Base-by-base conservation (phyloP, 805 yeast genomes). In the Barnettozyma sp. region DNA sequence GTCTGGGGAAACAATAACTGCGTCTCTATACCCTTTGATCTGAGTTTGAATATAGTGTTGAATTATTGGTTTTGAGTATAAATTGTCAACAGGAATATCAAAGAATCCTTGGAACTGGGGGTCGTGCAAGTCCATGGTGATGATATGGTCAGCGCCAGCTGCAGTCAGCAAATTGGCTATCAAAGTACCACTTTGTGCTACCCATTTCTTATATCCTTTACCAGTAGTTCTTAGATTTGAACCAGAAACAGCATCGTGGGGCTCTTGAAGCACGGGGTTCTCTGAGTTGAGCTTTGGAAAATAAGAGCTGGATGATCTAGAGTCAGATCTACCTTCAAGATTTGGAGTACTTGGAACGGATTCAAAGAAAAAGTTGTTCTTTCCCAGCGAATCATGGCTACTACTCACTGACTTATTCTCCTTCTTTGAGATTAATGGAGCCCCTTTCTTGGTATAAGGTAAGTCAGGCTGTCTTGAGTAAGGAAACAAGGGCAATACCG, bases 51-150 rank as follows among this genome's bases (percentile, higher is more conserved):
- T 87, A 60, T 87, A 92, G 46, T 84, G 82, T 56, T 84, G 88
- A 38, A 90, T 65, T 39, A 92, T 66, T 2, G 97, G 97, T 55
- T 82, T 81, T 32, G 92, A 84, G 57, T 85, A 86, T 45, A 92
- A 59, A 56, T 92, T 92, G 58, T 92, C 99, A 28, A 92, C 97
- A 2, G 97, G 96, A 29, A 92, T 82, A 51, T 88, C 92, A 55
- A 92, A 92, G 54, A 86, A 92, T 5, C 99, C 99, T 59, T 94
- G 97, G 60, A 86, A 92, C 60, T 92, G 98, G 2, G 97, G 87
- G 54, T 92, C 98, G 57, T 92, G 99, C 39, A 92, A 67, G 55
- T 92, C 99, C 97, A 92, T 88, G 3, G 99, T 92, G 45, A 92
- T 87, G 38, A 88, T 78, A 52, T 94, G 92, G 59, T 92, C 95